Percentiles rank a stretch among this genome's conserved stretches.
phyloP scores from a whole-genome alignment of 2,329 filamentous ascomycete genomes.

The Aspergillus ruber region DNA sequence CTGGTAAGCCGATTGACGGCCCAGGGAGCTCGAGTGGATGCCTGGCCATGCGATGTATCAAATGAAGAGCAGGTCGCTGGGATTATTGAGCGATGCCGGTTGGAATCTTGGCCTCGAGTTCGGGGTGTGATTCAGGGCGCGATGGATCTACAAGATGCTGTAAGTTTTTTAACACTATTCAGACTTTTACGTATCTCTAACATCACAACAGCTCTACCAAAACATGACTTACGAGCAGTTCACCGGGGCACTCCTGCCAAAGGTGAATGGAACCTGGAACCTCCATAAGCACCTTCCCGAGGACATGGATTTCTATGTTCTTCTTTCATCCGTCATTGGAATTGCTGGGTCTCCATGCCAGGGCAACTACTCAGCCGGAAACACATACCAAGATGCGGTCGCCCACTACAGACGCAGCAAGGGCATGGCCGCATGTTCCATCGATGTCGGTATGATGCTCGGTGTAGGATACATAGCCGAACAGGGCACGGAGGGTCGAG shows the following conservation, averaged over 20 bases:
- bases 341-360: conserved; percentile 43
- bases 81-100: conserved; percentile 5
- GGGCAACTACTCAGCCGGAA: conserved; percentile 39
- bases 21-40: conserved; percentile 10
- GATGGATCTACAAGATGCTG: conserved; percentile 17
- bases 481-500: background rate
- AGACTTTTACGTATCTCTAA: background rate
- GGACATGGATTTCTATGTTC: conserved; percentile 38
- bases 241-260: conserved; percentile 31
- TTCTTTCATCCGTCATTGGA: conserved; percentile 37
- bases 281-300: conserved; percentile 23
- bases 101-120: conserved; percentile 13
- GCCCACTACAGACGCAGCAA: conserved; percentile 19
- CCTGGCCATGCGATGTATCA: conserved; percentile 18
- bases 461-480: conserved; percentile 29
- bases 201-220: conserved; percentile 20
- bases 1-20: conserved; percentile 11
- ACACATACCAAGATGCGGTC: conserved; percentile 34
- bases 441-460: conserved; percentile 27
- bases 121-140: conserved; percentile 28
- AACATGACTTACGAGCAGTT: conserved; percentile 38
- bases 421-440: conserved; percentile 13
- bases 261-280: conserved; percentile 35
- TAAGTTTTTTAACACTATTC: background rate
- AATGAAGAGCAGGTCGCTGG: conserved; percentile 12